These are phyloP conservation scores for Aureobasidium leucospermi DNA, from an alignment of 2,329 filamentous ascomycete species.

Conservation along the genomic window DNA sequence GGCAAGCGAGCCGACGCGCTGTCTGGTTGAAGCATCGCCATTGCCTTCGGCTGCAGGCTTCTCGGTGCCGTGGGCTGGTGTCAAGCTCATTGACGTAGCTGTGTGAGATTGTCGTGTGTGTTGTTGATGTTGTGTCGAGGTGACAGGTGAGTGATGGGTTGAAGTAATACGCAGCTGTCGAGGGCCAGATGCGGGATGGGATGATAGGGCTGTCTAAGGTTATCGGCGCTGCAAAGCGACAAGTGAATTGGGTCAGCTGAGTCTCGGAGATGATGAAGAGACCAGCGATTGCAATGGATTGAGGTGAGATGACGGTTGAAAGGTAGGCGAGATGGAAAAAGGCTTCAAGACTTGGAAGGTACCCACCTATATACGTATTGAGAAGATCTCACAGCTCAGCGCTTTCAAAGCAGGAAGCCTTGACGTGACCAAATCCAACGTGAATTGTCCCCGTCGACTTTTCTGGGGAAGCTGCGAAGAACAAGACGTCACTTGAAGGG, in stretches of 20 bases:
- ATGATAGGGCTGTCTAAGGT: neutral
- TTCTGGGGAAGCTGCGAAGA: constrained; percentile 1
- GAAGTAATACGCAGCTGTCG: constrained; percentile 9
- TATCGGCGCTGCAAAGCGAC: neutral
- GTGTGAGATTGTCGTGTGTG: neutral
- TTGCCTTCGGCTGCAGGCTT: neutral
- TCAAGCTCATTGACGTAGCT: neutral
- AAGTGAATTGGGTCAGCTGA: neutral
- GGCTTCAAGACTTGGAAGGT: neutral
- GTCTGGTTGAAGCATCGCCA: neutral
- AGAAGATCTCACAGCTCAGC: constrained; percentile 3
- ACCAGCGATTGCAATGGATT: neutral
- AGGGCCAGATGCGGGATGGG: constrained; percentile 6
- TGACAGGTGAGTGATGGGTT: neutral
- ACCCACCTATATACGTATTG: constrained; percentile 1
- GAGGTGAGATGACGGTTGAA: neutral
- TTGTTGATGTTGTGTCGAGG: neutral
- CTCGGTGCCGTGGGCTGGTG: constrained; percentile 1
- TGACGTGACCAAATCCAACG: neutral
- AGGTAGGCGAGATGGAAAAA: neutral
- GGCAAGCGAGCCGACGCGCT: constrained; percentile 2
- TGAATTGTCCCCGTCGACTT: neutral
- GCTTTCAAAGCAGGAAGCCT: constrained; percentile 2
- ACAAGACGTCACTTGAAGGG: neutral
- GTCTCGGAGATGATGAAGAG: neutral